Evolutionary conservation across 345 rosid genomes (phyloP), one percentile per base, ranked within the genome.

Genomic region (Linum tenue): DNA sequence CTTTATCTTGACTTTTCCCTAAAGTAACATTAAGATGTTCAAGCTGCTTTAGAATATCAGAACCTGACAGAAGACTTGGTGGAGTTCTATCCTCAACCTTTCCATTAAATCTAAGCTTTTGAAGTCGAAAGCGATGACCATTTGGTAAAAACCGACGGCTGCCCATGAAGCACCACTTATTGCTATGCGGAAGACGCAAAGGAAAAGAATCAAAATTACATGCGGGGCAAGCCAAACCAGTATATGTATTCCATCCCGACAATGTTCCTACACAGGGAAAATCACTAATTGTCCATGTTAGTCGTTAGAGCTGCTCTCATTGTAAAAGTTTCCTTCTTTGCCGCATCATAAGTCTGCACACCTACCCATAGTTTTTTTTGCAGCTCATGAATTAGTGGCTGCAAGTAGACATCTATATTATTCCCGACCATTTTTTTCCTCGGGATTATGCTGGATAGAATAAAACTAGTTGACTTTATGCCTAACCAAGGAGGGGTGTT

Each of bases 371-470:
- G 14, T 9, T 12, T 48, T n/a, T n/a, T 22, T 10, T 9, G 3
- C 15, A 48, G 0, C 14, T 48, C 14, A 6, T 48, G 14, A 48
- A 48, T 48, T 3, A 48, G 15, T 48, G 53, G 53, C 3, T 48
- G 53, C 14, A 48, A 15, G 15, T 48, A 48, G 53, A 48, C 14
- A 48, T 48, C 53, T 9, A 48, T 48, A 15, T 48, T 15, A 15
- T 48, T 48, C 11, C 53, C 53, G 3, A 15, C 14, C 36, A 5
- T 37, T 37, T 62, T 42, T 60, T 63, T 63, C 0, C 71, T 17
- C 1, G 59, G 40, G n/a, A 72, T 62, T 4, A 67, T 48, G 10
- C 56, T 16, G 15, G 68, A 67, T 31, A 62, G 36, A 22, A 67
- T 37, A 36, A 63, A 12, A 5, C 59, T 3, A 0, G 60, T 1